Evolutionary conservation across 805 yeast genomes (phyloP).

Genomic region (Diddensiella santjacobensis): DNA sequence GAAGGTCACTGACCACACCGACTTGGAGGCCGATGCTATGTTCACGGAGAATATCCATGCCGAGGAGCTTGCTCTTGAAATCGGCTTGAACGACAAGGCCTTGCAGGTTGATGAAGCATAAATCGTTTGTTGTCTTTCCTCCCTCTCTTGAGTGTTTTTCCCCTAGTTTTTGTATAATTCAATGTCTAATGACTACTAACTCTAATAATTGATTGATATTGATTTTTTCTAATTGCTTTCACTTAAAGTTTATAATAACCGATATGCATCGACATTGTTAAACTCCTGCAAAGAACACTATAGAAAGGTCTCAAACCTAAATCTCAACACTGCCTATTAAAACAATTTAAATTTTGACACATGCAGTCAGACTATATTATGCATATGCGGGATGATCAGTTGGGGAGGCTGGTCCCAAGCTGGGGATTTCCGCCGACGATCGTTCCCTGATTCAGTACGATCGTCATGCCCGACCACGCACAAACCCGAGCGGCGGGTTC

Average conservation of each 20-base stretch:
- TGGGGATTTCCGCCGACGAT: too few relatives aligned
- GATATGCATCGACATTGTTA: too few relatives aligned
- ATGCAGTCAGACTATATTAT: too few relatives aligned
- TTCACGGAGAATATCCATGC: constrained; percentile 20
- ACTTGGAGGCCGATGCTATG: constrained; percentile 23
- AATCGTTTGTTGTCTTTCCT: not conserved
- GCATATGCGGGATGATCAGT: too few relatives aligned
- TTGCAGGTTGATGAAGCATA: not conserved
- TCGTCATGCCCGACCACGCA: too few relatives aligned
- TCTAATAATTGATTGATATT: not conserved
- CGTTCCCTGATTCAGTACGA: too few relatives aligned
- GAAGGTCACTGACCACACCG: constrained; percentile 43
- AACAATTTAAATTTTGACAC: too few relatives aligned
- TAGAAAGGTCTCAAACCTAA: too few relatives aligned
- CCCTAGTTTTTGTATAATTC: too few relatives aligned
- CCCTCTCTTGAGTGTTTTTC: not conserved
- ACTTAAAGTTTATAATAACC: not conserved
- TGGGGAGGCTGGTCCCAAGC: too few relatives aligned
- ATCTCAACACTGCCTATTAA: too few relatives aligned
- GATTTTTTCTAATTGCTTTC: not conserved
- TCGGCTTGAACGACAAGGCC: not conserved
- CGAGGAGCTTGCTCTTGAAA: constrained; percentile 12
- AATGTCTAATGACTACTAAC: not conserved
- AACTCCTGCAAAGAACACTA: too few relatives aligned
- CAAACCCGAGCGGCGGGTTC: not conserved